Conservation (phyloP, 148 eudicot species). For the Heliosperma pusillum region DNA sequence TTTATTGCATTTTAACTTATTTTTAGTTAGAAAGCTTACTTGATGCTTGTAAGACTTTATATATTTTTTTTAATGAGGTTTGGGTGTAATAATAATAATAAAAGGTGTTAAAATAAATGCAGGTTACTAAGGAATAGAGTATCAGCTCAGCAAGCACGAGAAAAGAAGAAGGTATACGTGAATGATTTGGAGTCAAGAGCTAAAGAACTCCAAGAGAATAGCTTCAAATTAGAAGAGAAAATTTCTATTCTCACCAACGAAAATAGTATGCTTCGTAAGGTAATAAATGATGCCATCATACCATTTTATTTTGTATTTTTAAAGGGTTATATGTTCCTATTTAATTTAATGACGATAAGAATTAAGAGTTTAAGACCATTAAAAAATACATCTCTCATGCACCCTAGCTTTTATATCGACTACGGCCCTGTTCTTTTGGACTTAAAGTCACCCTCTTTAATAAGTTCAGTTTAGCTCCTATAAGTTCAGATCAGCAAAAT, state of each 20-base stretch:
- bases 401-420: too few species aligned
- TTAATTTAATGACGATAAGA: neutral
- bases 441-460: too few species aligned
- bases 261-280: slow-evolving; percentile 49
- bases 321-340: neutral
- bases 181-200: slow-evolving; percentile 42
- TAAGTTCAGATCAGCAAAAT: too few species aligned
- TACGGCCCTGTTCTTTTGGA: too few species aligned
- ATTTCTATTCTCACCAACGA: slow-evolving; percentile 41
- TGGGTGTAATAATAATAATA: too few species aligned
- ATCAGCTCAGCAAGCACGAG: slow-evolving; percentile 51
- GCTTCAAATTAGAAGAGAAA: slow-evolving; percentile 33
- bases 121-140: slow-evolving; percentile 47
- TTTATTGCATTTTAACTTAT: too few species aligned
- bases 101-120: neutral
- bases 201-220: slow-evolving; percentile 31
- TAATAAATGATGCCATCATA: neutral
- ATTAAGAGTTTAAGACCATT: too few species aligned
- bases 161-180: slow-evolving; percentile 45
- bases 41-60: too few species aligned
- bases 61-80: too few species aligned
- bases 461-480: too few species aligned
- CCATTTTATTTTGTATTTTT: neutral
- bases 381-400: too few species aligned
- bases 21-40: too few species aligned